phyloP scores from a whole-genome alignment of 768 basidiomycete genomes.

The Kwoniella dendrophila region DNA sequence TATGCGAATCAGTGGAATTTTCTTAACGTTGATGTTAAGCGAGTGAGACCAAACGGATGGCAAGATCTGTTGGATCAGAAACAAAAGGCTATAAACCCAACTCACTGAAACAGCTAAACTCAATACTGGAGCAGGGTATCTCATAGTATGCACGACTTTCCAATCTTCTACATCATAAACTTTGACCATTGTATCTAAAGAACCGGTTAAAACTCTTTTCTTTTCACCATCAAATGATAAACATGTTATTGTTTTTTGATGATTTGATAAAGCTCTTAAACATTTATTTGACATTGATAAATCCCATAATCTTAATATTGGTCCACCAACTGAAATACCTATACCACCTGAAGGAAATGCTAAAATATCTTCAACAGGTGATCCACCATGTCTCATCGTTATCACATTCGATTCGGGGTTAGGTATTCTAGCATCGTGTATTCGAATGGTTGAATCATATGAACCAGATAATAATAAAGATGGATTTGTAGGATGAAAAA shows the following conservation, averaged over 20 bases:
- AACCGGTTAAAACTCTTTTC: constrained; percentile 80
- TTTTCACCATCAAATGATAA: constrained; percentile 76
- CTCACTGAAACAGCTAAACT: constrained; percentile 87
- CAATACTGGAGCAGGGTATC: constrained; percentile 89
- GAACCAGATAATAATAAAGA: constrained; percentile 87
- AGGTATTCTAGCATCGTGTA: constrained; percentile 74
- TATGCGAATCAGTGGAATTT: not conserved
- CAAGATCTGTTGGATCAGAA: too few relatives aligned
- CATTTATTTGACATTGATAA: constrained; percentile 72
- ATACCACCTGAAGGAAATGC: constrained; percentile 78
- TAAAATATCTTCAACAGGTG: constrained; percentile 88
- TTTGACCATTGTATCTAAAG: constrained; percentile 96
- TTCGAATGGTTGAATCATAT: constrained; percentile 85
- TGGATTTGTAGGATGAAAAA: constrained; percentile 79
- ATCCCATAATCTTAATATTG: constrained; percentile 94
- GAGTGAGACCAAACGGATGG: not conserved
- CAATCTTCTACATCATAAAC: constrained; percentile 91
- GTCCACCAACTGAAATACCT: constrained; percentile 82
- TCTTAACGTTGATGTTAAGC: not conserved
- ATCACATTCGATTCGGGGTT: constrained; percentile 61
- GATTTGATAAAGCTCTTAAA: constrained; percentile 87
- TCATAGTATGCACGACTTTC: constrained; percentile 97
- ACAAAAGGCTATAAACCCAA: too few relatives aligned
- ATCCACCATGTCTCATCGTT: constrained; percentile 59
- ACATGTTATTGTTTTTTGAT: constrained; percentile 95